Evolutionary conservation across 345 rosid species (phyloP).

Genomic region (Lepidium aucheri): DNA sequence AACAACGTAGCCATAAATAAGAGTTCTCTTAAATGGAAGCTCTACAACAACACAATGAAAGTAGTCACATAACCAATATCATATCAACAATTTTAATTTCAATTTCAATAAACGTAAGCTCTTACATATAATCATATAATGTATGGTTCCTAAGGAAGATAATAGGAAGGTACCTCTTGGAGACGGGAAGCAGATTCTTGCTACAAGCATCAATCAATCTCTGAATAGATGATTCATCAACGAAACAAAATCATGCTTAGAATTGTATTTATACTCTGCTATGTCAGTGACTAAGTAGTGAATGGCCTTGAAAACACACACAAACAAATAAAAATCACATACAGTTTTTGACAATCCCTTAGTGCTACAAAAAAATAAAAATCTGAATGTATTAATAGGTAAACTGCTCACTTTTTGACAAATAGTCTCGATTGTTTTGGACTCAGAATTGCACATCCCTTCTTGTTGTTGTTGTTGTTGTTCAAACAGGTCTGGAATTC

Average conservation of each 20-base stretch:
- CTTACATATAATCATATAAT: neutral
- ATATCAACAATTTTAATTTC: neutral
- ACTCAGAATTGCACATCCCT: constrained; percentile 86
- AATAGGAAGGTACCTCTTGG: constrained; percentile 44
- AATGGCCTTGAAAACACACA: constrained; percentile 52
- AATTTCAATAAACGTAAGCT: neutral
- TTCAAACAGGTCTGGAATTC: constrained; percentile 48
- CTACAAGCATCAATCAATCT: constrained; percentile 59
- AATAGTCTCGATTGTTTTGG: constrained; percentile 83
- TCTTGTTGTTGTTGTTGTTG: constrained; percentile 74
- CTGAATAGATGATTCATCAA: constrained; percentile 67
- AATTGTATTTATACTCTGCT: constrained; percentile 69
- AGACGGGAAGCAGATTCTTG: constrained; percentile 66
- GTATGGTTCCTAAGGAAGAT: neutral
- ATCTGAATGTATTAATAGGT: neutral
- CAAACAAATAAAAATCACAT: constrained; percentile 3
- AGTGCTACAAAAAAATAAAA: neutral
- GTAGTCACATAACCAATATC: neutral
- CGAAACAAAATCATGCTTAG: constrained; percentile 53
- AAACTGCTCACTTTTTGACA: constrained; percentile 64
- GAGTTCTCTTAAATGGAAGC: too few relatives aligned
- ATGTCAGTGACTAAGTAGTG: constrained; percentile 88
- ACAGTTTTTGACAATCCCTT: neutral
- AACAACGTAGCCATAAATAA: too few relatives aligned
- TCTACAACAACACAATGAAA: neutral